Percentiles rank a stretch among this genome's conserved stretches.
phyloP scores from a whole-genome alignment of 257 asterid genomes.

The Osmanthus fragrans region DNA sequence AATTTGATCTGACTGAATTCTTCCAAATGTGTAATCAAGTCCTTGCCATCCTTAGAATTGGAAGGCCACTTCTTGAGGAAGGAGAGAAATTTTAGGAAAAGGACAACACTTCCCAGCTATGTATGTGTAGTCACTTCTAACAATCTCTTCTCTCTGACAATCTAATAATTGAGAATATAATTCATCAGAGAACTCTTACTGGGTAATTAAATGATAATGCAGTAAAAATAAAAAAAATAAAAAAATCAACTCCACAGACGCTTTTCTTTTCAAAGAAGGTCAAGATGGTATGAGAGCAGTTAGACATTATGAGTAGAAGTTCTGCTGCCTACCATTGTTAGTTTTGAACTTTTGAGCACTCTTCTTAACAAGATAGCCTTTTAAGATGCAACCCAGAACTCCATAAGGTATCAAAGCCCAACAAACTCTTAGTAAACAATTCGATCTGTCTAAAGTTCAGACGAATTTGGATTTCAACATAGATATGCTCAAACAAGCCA shows the following conservation, averaged over 20 bases:
- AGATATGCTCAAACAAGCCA: neutral
- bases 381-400: neutral
- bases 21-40: slow-evolving; percentile 38
- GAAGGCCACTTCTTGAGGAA: slow-evolving; percentile 58
- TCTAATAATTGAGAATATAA: slow-evolving; percentile 29
- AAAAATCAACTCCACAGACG: neutral
- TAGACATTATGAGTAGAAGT: too few species aligned
- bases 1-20: slow-evolving; percentile 23
- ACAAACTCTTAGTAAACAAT: too few species aligned
- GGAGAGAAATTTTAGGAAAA: slow-evolving; percentile 49
- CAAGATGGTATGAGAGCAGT: too few species aligned
- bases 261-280: too few species aligned
- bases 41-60: slow-evolving; percentile 43
- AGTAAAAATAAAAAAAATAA: too few species aligned
- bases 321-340: too few species aligned
- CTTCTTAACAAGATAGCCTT: neutral
- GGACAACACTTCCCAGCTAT: slow-evolving; percentile 55
- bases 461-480: neutral
- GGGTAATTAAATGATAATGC: neutral
- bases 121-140: slow-evolving; percentile 29
- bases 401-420: neutral
- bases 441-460: neutral
- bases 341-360: neutral
- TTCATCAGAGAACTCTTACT: neutral
- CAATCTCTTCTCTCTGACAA: slow-evolving; percentile 32